A percentile compares a stretch with the other conserved stretches of the same genome.
These are phyloP conservation scores for Sutorius eximius DNA, from an alignment of 1,284 basidiomycete species.

Conservation along the genomic window DNA sequence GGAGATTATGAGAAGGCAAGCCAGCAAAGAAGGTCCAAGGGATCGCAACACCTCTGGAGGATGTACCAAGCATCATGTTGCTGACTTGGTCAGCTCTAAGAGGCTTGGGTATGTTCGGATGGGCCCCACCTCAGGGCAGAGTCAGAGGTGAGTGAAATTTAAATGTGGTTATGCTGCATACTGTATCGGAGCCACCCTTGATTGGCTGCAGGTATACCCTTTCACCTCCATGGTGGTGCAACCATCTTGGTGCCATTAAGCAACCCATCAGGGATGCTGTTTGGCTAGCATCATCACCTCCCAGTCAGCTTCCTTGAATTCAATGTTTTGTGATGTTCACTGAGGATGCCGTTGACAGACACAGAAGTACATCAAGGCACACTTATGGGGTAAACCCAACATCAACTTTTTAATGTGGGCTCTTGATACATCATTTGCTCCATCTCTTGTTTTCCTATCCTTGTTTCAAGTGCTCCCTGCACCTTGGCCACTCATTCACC, in stretches of 20 bases:
- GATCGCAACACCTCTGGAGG: slow-evolving; percentile 27
- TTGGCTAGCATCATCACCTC: slow-evolving; percentile 14
- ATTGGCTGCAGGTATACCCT: slow-evolving; percentile 6
- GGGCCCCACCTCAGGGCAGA: neutral
- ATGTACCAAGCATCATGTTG: neutral
- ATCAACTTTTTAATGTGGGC: slow-evolving; percentile 17
- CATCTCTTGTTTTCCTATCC: slow-evolving; percentile 1
- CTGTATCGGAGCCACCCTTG: neutral
- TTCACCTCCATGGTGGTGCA: slow-evolving; percentile 4
- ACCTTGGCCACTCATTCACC: too few species aligned
- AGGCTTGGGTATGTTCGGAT: too few species aligned
- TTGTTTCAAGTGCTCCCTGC: too few species aligned
- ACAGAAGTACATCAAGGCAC: slow-evolving; percentile 13
- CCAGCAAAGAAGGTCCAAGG: slow-evolving; percentile 19
- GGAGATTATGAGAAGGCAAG: slow-evolving; percentile 24
- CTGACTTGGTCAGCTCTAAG: neutral
- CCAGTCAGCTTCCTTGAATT: slow-evolving; percentile 20
- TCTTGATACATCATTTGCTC: neutral
- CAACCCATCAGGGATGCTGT: slow-evolving; percentile 10
- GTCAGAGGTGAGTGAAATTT: slow-evolving; percentile 5
- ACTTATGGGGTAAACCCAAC: slow-evolving; percentile 2
- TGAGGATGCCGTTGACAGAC: slow-evolving; percentile 8
- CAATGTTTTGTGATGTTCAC: neutral
- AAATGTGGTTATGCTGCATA: neutral
- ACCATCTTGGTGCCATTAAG: slow-evolving; percentile 20